Evolutionary conservation across 2,329 filamentous ascomycete genomes (phyloP), one percentile per base, ranked within the genome.

Genomic region (Talaromyces sp.): DNA sequence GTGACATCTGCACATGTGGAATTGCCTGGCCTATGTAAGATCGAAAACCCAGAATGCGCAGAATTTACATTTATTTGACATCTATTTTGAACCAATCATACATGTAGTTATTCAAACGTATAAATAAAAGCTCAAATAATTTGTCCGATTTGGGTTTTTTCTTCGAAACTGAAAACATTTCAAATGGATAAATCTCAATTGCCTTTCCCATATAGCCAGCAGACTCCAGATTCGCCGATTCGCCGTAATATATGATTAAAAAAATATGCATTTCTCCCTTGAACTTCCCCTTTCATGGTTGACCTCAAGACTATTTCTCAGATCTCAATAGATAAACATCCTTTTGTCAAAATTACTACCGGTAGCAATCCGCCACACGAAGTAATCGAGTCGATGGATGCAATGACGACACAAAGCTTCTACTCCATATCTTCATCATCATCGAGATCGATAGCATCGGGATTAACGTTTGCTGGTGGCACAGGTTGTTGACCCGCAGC

Each of bases 391-490:
- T 39, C 17, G 36, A 39, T n/a, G 15, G 6, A 39, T 39, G 17
- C 36, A n/a, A n/a, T n/a, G 36, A 39, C 13, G 15, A 7, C 36
- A n/a, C 36, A 39, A 39, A 8, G 33, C 32, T n/a, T 30, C 55
- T 75, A 72, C 22, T 69, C 72, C 73, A 76, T 75, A 49, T 79
- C 77, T 59, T 90, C 86, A 54, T 79, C 77, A 59, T 90, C 86
- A 72, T 90, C 88, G 77, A 90, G 87, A 74, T 95, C 90, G 72
- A 96, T 95, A 27, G 90, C 91, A 71, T 96, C 92, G 2, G 92
- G 92, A 71, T 96, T 96, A 6, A 84, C 81, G 13, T 85, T 77
- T 22, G 81, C 78, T 19, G 73, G 47, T 74, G 71, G 62, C 19
- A 65, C 64, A 54, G 59, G 32, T 22, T 33, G 36, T 66, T 72